Conservation (phyloP, 768 basidiomycete species). For the Podaxis sp. region DNA sequence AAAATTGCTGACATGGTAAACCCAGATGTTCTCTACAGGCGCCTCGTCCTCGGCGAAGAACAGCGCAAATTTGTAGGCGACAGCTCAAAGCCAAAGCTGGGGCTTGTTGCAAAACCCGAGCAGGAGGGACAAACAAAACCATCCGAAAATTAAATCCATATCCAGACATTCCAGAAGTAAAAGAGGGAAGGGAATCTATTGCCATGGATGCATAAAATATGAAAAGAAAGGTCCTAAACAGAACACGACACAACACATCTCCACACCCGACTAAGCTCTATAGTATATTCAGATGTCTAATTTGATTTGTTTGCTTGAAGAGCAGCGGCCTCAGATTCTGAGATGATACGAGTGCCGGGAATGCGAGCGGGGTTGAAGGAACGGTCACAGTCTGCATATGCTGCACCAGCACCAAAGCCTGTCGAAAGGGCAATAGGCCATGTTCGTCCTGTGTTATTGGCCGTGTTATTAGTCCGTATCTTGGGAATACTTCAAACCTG, state of each 20-base stretch:
- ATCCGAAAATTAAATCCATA: not conserved
- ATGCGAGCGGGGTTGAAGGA: slow-evolving; percentile 90
- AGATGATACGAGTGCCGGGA: slow-evolving; percentile 77
- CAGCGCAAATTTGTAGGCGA: slow-evolving; percentile 29
- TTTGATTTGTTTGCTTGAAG: slow-evolving; percentile 20
- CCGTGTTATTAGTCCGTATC: slow-evolving; percentile 10
- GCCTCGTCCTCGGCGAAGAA: slow-evolving; percentile 47
- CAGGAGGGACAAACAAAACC: slow-evolving; percentile 11
- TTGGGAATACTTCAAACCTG: not conserved
- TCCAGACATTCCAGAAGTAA: not conserved
- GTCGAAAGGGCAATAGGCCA: slow-evolving; percentile 89
- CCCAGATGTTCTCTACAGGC: slow-evolving; percentile 66
- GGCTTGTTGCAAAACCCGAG: slow-evolving; percentile 18
- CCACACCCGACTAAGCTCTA: slow-evolving; percentile 14
- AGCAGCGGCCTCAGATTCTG: slow-evolving; percentile 31
- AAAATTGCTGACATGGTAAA: not conserved
- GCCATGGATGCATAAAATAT: slow-evolving; percentile 1
- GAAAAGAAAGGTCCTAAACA: not conserved
- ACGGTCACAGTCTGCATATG: slow-evolving; percentile 91
- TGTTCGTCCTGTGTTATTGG: slow-evolving; percentile 65
- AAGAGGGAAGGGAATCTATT: slow-evolving; percentile 9
- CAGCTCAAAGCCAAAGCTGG: slow-evolving; percentile 19
- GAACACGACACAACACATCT: not conserved
- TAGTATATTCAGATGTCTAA: slow-evolving; percentile 6
- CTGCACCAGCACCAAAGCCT: slow-evolving; percentile 84